These are phyloP conservation scores for Scleroderma citrinum DNA, from an alignment of 768 basidiomycete species.

Conservation along the genomic window DNA sequence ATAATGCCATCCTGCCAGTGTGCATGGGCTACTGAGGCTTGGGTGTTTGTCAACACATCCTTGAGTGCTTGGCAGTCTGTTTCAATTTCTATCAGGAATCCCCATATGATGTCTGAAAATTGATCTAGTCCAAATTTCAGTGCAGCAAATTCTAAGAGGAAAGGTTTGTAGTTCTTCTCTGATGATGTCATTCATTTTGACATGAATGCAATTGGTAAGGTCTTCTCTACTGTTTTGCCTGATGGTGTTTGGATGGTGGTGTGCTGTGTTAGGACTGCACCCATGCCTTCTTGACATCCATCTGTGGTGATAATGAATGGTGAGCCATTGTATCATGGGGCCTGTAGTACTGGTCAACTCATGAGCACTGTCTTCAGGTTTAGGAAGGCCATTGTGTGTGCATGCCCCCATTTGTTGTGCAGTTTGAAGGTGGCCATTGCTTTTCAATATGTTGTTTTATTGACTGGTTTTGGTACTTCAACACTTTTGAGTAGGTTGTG, in stretches of 20 bases:
- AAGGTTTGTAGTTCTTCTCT: constrained; percentile 31
- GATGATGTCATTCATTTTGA: constrained; percentile 29
- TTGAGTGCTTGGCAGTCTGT: constrained; percentile 21
- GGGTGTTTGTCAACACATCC: constrained; percentile 16
- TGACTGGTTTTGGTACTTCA: too few relatives aligned
- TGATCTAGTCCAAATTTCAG: constrained; percentile 31
- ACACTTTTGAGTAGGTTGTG: too few relatives aligned
- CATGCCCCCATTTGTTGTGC: too few relatives aligned
- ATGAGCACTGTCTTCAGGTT: neutral
- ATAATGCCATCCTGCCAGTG: too few relatives aligned
- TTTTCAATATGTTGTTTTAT: too few relatives aligned
- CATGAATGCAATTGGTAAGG: constrained; percentile 12
- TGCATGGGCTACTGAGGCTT: constrained; percentile 11
- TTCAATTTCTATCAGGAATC: constrained; percentile 26
- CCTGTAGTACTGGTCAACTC: constrained; percentile 10
- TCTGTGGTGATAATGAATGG: constrained; percentile 17
- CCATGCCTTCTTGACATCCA: constrained; percentile 16
- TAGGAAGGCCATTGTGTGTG: too few relatives aligned
- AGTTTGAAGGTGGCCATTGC: too few relatives aligned
- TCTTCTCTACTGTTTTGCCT: neutral
- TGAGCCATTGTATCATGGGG: constrained; percentile 9
- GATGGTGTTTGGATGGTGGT: neutral
- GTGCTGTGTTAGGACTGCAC: constrained; percentile 13
- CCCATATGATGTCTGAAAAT: constrained; percentile 24
- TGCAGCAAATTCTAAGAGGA: constrained; percentile 31